A percentile compares a stretch with the other conserved stretches of the same genome.
phyloP scores from a whole-genome alignment of 176 grass and related monocot genomes.

The Phoenix roebelenii region DNA sequence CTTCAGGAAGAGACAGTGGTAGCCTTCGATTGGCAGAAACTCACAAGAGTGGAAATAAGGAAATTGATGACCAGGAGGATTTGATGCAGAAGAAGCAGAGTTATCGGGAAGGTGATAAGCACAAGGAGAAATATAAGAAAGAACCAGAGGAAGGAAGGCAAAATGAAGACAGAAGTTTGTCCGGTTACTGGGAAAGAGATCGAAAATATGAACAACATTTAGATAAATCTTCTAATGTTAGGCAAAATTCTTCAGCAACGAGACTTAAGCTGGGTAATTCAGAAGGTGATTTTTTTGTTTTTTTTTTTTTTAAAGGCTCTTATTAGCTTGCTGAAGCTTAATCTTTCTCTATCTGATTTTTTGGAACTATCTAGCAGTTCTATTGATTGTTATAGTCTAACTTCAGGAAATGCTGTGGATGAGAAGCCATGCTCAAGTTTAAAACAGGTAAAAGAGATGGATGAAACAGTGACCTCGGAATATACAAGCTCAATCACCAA shows the following conservation, averaged over 20 bases:
- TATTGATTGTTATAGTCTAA: neutral
- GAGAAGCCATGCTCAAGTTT: constrained; percentile 18
- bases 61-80: constrained; percentile 36
- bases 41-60: constrained; percentile 35
- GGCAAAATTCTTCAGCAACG: constrained; percentile 7
- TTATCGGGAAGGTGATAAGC: constrained; percentile 55
- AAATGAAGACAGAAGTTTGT: constrained; percentile 47
- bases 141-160: constrained; percentile 30
- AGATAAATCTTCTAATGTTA: constrained; percentile 22
- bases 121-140: neutral
- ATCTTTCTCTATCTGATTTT: neutral
- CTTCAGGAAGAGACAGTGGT: too few species aligned
- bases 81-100: constrained; percentile 29
- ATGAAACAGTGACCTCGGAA: constrained; percentile 6
- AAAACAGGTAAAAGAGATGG: constrained; percentile 19
- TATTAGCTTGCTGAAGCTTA: too few species aligned
- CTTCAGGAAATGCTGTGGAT: constrained; percentile 20
- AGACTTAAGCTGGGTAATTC: constrained; percentile 10
- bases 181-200: constrained; percentile 35
- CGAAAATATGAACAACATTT: constrained; percentile 17
- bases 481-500: constrained; percentile 10
- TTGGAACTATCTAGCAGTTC: neutral
- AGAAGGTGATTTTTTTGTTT: constrained; percentile 12
- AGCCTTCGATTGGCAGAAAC: constrained; percentile 1
- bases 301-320: neutral